Base-by-base conservation (phyloP, 176 grass and related monocot species). In the Ampelocalamus luodianensis region DNA sequence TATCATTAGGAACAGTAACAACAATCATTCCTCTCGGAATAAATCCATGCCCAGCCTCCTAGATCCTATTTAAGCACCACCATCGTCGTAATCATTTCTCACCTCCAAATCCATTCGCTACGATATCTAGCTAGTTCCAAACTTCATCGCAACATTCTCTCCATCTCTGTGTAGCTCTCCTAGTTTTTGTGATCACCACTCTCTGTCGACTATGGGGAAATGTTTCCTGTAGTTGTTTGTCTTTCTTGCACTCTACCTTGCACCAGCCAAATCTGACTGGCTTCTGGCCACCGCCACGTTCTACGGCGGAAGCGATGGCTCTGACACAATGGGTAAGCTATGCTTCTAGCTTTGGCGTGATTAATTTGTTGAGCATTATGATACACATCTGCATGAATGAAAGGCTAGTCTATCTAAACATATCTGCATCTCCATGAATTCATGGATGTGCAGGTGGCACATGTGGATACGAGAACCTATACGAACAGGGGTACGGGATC, bases 381-480 rank as follows among this genome's bases (percentile, higher is more conserved):
- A 46, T 46, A 46, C 44, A 16, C 13, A 48, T 48, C 14, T 48
- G 11, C 48, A 50, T n/a, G n/a, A 50, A 16, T 51, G 49, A 15
- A 51, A 17, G 49, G 15, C 11, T 46, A 46, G 39, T 34, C 45
- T 14, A 5, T 51, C 49, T 17, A 15, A 51, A 51, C 4, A 51
- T 51, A 16, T 16, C 5, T 17, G 49, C 49, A 16, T 17, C 14
- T 17, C 15, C 49, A 51, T 17, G 49, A 5, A 51, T 12, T 10
- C 44, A 12, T 45, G 10, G 44, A 46, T 51, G 49, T 6, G 49
- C 77, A 93, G 88, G 71, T 82, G 92, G 92, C 0, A 83, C 87
- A 0, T 94, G 92, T 3, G 92, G 89, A 24, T 94, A 94, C 8
- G 76, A 65, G 0, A 91, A 94, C 76, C 83, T 94, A 6, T 91